These are phyloP conservation scores for Daldinia decipiens DNA, from an alignment of 495 filamentous ascomycete genomes.

Conservation along the genomic window DNA sequence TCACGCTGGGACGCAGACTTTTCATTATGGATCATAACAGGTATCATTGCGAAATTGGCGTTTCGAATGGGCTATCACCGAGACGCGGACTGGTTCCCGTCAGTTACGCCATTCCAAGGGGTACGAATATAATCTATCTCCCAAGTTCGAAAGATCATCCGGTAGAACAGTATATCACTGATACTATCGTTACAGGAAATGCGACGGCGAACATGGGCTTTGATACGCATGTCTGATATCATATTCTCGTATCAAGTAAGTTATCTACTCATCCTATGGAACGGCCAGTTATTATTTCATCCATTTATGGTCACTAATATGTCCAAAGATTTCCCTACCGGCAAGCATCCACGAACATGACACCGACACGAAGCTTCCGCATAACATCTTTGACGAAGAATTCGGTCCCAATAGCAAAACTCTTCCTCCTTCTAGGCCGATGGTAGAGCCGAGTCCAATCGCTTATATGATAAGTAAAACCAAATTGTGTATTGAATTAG, in stretches of 20 bases:
- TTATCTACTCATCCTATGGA: not conserved
- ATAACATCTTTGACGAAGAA: slow-evolving; percentile 95
- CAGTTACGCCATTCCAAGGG: slow-evolving; percentile 85
- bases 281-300: not conserved
- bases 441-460: slow-evolving; percentile 82
- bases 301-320: slow-evolving; percentile 47
- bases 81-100: slow-evolving; percentile 84
- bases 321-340: slow-evolving; percentile 71
- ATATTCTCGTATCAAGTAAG: slow-evolving; percentile 84
- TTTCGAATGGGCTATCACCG: slow-evolving; percentile 97
- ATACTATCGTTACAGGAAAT: slow-evolving; percentile 69
- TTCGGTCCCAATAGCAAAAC: slow-evolving; percentile 80
- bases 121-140: slow-evolving; percentile 45
- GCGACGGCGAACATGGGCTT: slow-evolving; percentile 86
- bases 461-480: slow-evolving; percentile 89
- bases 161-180: slow-evolving; percentile 6
- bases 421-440: slow-evolving; percentile 78
- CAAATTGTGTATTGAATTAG: slow-evolving; percentile 67
- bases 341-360: slow-evolving; percentile 84
- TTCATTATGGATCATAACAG: slow-evolving; percentile 81
- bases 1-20: slow-evolving; percentile 83
- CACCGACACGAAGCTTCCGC: slow-evolving; percentile 85
- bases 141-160: not conserved
- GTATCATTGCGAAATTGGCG: slow-evolving; percentile 83
- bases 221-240: slow-evolving; percentile 82